Evolutionary conservation across 305 asterid species (phyloP).

Genomic region (Fraxinus platypoda): DNA sequence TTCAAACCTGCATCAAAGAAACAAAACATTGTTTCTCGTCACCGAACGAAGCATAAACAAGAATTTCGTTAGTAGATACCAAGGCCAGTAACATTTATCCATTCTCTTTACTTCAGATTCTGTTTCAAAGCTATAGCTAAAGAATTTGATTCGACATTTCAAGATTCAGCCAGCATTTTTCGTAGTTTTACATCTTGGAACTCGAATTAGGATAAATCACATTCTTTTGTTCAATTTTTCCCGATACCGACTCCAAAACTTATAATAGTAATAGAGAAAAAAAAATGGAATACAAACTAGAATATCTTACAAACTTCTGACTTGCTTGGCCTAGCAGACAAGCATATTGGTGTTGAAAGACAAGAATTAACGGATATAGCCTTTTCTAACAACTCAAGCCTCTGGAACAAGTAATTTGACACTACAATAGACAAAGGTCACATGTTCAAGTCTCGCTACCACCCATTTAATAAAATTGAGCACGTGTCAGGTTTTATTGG

Average conservation of each 20-base stretch:
- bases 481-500: neutral
- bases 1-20: conserved; percentile 61
- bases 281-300: neutral
- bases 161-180: neutral
- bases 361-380: neutral
- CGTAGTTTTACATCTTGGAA: neutral
- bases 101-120: neutral
- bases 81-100: neutral
- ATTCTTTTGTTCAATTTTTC: neutral
- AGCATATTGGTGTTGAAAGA: neutral
- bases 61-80: conserved; percentile 8
- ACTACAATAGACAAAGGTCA: neutral
- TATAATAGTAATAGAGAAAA: neutral
- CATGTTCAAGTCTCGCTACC: neutral
- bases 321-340: neutral
- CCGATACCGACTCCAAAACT: neutral
- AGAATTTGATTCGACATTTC: neutral
- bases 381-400: neutral
- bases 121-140: neutral
- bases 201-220: neutral
- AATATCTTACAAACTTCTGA: neutral
- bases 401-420: neutral
- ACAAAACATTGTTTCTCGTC: neutral
- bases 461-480: neutral
- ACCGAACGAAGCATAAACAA: neutral